phyloP scores from a whole-genome alignment of 1,139 yeast genomes.

The Arxiozyma telluris region DNA sequence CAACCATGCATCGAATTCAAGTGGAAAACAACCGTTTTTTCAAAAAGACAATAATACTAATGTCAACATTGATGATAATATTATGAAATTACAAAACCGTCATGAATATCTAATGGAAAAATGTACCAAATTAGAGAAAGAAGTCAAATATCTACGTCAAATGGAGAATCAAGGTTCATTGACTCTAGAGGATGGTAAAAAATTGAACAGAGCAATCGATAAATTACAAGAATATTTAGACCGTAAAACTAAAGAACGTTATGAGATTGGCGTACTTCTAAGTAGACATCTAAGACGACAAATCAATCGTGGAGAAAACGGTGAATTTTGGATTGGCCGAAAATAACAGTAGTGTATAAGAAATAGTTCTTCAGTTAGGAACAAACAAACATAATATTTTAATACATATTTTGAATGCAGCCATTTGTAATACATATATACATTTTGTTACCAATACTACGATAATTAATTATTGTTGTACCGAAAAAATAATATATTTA shows the following conservation, averaged over 20 bases:
- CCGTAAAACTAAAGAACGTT: constrained; percentile 34
- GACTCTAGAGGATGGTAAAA: constrained; percentile 33
- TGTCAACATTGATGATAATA: background rate
- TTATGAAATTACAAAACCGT: constrained; percentile 20
- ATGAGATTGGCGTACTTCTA: constrained; percentile 34
- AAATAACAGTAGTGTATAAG: constrained; percentile 9
- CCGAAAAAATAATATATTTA: no score
- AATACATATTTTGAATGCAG: background rate
- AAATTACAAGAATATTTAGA: constrained; percentile 34
- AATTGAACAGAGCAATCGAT: constrained; percentile 31
- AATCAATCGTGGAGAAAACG: constrained; percentile 35
- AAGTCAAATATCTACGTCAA: constrained; percentile 31
- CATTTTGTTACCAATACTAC: background rate
- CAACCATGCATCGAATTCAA: background rate
- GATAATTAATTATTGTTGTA: no score
- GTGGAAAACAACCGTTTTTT: background rate
- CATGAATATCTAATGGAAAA: constrained; percentile 26
- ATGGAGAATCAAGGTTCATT: constrained; percentile 32
- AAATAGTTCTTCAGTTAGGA: no score
- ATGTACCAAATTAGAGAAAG: constrained; percentile 31
- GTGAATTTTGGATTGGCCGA: constrained; percentile 30
- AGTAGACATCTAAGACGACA: constrained; percentile 34
- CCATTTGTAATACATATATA: background rate
- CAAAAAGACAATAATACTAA: background rate
- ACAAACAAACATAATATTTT: background rate